Conservation (phyloP, 2,329 filamentous ascomycete species). For the Colletotrichum filicis region DNA sequence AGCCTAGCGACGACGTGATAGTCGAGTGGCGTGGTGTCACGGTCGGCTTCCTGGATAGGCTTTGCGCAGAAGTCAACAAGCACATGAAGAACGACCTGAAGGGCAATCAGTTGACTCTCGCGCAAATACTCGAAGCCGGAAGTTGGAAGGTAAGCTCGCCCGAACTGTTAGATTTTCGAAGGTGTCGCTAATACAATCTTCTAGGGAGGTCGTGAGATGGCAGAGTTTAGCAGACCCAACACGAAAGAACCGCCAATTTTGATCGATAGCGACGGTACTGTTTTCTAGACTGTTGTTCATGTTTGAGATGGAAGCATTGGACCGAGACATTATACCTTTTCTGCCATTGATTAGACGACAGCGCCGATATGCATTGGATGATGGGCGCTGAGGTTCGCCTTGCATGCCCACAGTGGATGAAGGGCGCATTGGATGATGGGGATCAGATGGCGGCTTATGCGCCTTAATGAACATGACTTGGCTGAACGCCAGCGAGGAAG, state of each 20-base stretch:
- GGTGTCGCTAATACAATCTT: slow-evolving; percentile 26
- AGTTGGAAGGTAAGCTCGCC: slow-evolving; percentile 87
- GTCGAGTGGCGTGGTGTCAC: slow-evolving; percentile 72
- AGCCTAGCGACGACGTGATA: slow-evolving; percentile 65
- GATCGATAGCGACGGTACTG: slow-evolving; percentile 95
- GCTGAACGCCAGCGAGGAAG: not conserved
- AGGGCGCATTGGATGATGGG: slow-evolving; percentile 14
- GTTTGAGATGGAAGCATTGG: slow-evolving; percentile 23
- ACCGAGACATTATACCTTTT: slow-evolving; percentile 33
- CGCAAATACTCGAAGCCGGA: slow-evolving; percentile 93
- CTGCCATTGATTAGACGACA: slow-evolving; percentile 20
- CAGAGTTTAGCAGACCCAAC: slow-evolving; percentile 93
- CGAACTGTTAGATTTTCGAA: not conserved
- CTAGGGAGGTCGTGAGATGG: slow-evolving; percentile 91
- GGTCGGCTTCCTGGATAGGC: slow-evolving; percentile 63
- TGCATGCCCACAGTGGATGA: slow-evolving; percentile 12
- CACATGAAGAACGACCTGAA: slow-evolving; percentile 71
- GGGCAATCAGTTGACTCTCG: slow-evolving; percentile 78
- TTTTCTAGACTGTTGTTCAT: slow-evolving; percentile 72
- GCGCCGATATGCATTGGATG: slow-evolving; percentile 1
- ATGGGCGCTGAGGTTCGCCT: not conserved
- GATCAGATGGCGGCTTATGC: slow-evolving; percentile 7
- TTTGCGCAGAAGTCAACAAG: slow-evolving; percentile 62
- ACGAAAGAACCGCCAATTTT: slow-evolving; percentile 97
- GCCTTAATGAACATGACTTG: slow-evolving; percentile 31